phyloP scores from a whole-genome alignment of 306 rosid species.

The Erythrophleum fordii region DNA sequence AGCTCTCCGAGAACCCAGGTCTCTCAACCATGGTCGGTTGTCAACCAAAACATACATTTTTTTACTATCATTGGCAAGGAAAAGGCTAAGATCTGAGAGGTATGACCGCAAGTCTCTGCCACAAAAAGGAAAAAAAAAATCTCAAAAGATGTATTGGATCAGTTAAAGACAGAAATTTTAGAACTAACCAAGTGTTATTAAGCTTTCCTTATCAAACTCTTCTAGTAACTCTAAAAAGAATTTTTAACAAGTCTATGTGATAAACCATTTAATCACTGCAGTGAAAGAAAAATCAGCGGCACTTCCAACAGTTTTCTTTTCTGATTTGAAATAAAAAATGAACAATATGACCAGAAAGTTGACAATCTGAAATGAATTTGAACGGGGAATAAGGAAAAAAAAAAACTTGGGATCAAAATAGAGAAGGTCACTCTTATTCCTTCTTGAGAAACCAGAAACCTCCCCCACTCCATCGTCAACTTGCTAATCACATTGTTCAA shows the following conservation, averaged over 20 bases:
- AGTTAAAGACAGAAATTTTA: background rate
- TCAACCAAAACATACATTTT: slow-evolving; percentile 85
- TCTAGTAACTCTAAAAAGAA: background rate
- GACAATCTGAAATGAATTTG: background rate
- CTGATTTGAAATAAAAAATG: background rate
- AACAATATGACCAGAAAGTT: background rate
- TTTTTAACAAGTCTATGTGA: background rate
- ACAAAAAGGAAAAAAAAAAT: slow-evolving; percentile 26
- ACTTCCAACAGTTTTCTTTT: background rate
- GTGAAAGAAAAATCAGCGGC: slow-evolving; percentile 30
- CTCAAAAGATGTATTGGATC: slow-evolving; percentile 28
- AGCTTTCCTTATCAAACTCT: background rate
- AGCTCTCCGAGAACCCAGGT: slow-evolving; percentile 70
- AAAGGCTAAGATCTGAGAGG: slow-evolving; percentile 85
- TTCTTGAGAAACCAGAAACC: background rate
- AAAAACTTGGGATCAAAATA: background rate
- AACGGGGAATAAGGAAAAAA: background rate
- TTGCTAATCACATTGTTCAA: background rate
- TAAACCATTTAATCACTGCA: slow-evolving; percentile 18
- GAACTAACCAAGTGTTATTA: background rate
- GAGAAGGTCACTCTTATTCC: background rate
- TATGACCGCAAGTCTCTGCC: slow-evolving; percentile 96
- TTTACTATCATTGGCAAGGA: slow-evolving; percentile 77
- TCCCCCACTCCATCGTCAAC: background rate
- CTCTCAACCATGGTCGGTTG: slow-evolving; percentile 92